Evolutionary conservation across 371 early-diverging fungal genomes (phyloP).

Genomic region (Neoconidiobolus thromboides): DNA sequence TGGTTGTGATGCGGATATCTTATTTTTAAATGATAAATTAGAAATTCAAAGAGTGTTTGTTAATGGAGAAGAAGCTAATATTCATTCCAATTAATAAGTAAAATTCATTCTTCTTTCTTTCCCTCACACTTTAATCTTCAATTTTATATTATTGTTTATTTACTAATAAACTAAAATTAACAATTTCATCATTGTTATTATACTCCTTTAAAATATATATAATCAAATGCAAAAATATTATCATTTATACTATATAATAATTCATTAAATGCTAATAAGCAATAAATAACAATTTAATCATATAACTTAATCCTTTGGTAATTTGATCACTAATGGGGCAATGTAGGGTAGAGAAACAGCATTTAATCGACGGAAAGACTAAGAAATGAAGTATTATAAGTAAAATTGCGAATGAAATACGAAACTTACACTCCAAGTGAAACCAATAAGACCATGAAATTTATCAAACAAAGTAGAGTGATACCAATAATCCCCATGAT

Average conservation of each 20-base stretch:
- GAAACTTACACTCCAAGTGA: neutral
- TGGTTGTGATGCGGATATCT: constrained; percentile 65
- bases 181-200: no score
- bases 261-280: no score
- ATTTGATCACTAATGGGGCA: neutral
- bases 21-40: constrained; percentile 50
- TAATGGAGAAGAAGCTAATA: constrained; percentile 40
- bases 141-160: no score
- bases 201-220: no score
- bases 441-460: neutral
- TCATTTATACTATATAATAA: no score
- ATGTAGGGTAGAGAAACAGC: neutral
- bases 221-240: no score
- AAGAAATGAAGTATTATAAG: neutral
- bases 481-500: neutral
- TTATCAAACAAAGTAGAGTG: neutral
- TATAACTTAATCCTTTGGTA: no score
- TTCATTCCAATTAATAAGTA: neutral
- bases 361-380: neutral
- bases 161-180: no score
- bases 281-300: no score
- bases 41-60: constrained; percentile 47
- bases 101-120: neutral
- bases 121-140: neutral
- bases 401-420: neutral